Evolutionary conservation across 1,139 yeast species (phyloP).

Genomic region (Sugiyamaella grinbergsii): DNA sequence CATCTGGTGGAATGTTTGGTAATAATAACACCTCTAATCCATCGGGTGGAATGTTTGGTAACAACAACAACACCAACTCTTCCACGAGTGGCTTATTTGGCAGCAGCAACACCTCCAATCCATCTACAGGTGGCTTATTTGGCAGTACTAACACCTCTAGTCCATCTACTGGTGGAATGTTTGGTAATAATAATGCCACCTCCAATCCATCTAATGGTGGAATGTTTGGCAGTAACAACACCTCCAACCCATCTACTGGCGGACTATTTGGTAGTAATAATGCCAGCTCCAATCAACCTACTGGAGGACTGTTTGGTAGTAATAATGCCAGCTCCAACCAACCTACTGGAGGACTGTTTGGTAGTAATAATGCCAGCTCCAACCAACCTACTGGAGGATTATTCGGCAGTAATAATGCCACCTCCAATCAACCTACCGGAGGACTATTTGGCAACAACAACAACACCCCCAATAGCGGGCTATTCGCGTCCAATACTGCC

Average conservation of each 20-base stretch:
- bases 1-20: not conserved
- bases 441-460: conserved; percentile 12
- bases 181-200: conserved; percentile 3
- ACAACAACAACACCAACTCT: not conserved
- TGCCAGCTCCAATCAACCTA: conserved; percentile 17
- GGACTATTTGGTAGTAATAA: conserved; percentile 27
- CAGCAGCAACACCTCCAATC: not conserved
- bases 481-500: conserved; percentile 5
- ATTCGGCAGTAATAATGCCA: conserved; percentile 23
- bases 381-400: conserved; percentile 36
- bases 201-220: conserved; percentile 22
- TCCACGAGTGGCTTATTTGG: not conserved
- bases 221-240: conserved; percentile 33
- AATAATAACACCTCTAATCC: conserved; percentile 17
- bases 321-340: conserved; percentile 22
- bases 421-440: conserved; percentile 17
- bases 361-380: not conserved
- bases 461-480: conserved; percentile 22
- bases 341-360: conserved; percentile 16
- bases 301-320: conserved; percentile 11
- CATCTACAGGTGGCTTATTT: not conserved
- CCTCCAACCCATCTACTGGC: conserved; percentile 19
- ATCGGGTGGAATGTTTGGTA: conserved; percentile 9
- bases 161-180: conserved; percentile 1
- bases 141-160: conserved; percentile 4